A percentile compares a stretch with the other conserved stretches of the same genome.
Evolutionary conservation across 2,329 filamentous ascomycete species (phyloP).

Genomic region (Sporothrix mexicana): DNA sequence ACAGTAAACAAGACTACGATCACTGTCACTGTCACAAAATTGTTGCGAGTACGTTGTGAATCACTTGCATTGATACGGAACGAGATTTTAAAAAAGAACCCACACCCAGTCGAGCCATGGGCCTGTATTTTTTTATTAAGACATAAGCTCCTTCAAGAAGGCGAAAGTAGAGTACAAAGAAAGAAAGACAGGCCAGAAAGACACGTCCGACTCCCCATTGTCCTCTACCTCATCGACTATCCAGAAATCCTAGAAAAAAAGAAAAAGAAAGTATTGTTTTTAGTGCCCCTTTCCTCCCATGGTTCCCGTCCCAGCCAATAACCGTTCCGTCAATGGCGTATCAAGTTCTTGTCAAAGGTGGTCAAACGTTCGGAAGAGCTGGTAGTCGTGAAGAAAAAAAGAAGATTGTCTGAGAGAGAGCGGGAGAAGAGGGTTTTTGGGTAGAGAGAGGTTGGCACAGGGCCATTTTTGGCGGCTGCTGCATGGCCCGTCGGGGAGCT

Average conservation of each 20-base stretch:
- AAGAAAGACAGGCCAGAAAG: conserved; percentile 1
- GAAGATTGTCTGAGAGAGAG: neutral
- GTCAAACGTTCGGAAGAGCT: neutral
- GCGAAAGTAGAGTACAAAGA: conserved; percentile 1
- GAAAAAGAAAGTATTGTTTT: too few species aligned
- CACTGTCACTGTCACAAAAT: neutral
- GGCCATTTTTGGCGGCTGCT: neutral
- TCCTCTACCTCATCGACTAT: neutral
- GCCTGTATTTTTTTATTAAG: conserved; percentile 17
- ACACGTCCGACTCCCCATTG: neutral
- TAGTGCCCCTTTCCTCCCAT: too few species aligned
- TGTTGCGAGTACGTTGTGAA: too few species aligned
- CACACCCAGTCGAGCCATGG: conserved; percentile 5
- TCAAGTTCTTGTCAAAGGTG: neutral
- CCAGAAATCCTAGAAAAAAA: neutral
- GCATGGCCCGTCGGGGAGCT: neutral
- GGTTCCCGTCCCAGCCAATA: neutral
- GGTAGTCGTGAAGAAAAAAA: neutral
- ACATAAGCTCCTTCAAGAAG: neutral
- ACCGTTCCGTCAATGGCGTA: neutral
- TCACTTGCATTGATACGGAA: too few species aligned
- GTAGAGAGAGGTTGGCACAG: neutral
- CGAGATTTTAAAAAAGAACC: neutral
- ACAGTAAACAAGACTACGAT: neutral
- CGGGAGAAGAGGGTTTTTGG: neutral